A percentile compares a stretch with the other conserved stretches of the same genome.
Conservation (phyloP, 2,329 filamentous ascomycete genomes). For the Trichoderma sp. region DNA sequence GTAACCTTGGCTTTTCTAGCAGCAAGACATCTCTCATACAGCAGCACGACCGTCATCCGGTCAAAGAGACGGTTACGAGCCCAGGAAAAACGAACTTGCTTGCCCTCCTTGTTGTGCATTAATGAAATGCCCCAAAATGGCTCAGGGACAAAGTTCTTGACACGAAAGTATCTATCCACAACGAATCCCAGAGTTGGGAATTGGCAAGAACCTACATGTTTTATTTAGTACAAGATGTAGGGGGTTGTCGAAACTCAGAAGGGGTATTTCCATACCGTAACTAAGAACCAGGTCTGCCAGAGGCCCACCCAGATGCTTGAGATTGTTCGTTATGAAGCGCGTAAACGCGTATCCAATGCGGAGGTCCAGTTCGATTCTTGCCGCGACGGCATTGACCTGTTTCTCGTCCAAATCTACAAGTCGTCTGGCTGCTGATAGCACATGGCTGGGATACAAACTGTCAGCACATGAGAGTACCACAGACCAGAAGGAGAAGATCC, state of each 20-base stretch:
- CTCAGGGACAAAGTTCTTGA: slow-evolving; percentile 90
- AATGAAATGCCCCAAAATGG: slow-evolving; percentile 91
- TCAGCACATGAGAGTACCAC: not conserved
- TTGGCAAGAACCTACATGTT: slow-evolving; percentile 72
- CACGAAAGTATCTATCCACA: slow-evolving; percentile 90
- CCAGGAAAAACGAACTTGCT: slow-evolving; percentile 84
- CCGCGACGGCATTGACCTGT: slow-evolving; percentile 82
- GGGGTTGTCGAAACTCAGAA: not conserved
- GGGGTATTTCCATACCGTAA: slow-evolving; percentile 59
- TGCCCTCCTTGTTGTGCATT: slow-evolving; percentile 70
- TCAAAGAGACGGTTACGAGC: slow-evolving; percentile 81
- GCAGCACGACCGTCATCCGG: slow-evolving; percentile 70
- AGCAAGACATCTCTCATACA: slow-evolving; percentile 80
- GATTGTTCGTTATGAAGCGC: slow-evolving; percentile 73
- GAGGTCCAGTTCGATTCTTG: slow-evolving; percentile 88
- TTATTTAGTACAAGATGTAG: not conserved
- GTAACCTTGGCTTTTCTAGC: slow-evolving; percentile 75
- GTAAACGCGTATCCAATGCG: slow-evolving; percentile 92
- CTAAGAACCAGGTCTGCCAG: slow-evolving; percentile 67
- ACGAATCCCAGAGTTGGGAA: slow-evolving; percentile 97
- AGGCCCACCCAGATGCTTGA: slow-evolving; percentile 68
- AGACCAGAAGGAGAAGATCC: slow-evolving; percentile 28
- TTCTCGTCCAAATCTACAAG: slow-evolving; percentile 77
- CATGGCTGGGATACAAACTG: slow-evolving; percentile 58
- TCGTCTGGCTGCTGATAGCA: slow-evolving; percentile 75